Evolutionary conservation across 139 green algal genomes (phyloP).

Genomic region (Eudorina sp.): DNA sequence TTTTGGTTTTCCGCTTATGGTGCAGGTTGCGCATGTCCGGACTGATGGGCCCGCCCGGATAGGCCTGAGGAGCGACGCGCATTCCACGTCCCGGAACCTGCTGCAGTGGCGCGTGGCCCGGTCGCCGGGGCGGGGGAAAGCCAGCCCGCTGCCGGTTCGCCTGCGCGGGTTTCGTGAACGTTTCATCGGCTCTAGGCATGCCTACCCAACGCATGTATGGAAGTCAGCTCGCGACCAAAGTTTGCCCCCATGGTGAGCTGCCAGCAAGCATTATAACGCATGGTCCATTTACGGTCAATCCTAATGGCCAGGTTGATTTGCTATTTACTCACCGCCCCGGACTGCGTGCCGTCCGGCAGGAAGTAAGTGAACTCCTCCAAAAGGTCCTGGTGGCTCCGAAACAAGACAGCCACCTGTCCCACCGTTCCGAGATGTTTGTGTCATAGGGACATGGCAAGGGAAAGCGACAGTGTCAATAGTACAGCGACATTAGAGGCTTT

Average conservation of each 20-base stretch:
- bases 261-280: too few species aligned
- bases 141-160: conserved; percentile 20
- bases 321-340: conserved; percentile 22
- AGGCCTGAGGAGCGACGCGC: not conserved
- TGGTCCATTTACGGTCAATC: too few species aligned
- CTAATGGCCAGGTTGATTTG: too few species aligned
- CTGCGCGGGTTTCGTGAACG: too few species aligned
- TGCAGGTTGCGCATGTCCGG: conserved; percentile 47
- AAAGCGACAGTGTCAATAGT: too few species aligned
- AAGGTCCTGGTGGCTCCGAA: conserved; percentile 94
- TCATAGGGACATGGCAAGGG: too few species aligned
- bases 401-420: conserved; percentile 94
- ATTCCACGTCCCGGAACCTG: not conserved
- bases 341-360: conserved; percentile 88
- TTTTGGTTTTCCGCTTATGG: conserved; percentile 44
- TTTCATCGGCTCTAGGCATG: too few species aligned
- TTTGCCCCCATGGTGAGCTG: too few species aligned
- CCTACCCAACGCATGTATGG: too few species aligned
- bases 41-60: conserved; percentile 17
- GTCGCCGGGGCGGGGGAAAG: conserved; percentile 31
- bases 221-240: too few species aligned
- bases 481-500: too few species aligned
- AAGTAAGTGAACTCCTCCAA: conserved; percentile 99
- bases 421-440: too few species aligned
- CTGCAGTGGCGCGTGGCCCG: conserved; percentile 9